These are phyloP conservation scores for Scheffersomyces titani DNA, from an alignment of 1,139 yeast species.

Conservation along the genomic window DNA sequence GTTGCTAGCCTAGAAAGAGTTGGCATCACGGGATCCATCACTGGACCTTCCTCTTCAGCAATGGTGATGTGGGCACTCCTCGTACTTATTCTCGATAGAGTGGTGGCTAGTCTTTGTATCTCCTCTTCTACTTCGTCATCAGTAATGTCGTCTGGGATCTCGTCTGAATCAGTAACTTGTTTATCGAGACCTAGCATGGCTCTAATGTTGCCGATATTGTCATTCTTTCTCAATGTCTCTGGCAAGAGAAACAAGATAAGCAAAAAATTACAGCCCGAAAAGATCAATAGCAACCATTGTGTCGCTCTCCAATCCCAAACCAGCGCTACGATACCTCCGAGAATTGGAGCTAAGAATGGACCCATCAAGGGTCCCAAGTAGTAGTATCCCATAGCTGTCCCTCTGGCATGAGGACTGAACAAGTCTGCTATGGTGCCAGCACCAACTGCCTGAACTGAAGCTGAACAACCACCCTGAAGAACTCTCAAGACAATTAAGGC, in stretches of 20 bases:
- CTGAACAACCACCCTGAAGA: slow-evolving; percentile 77
- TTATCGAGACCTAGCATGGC: slow-evolving; percentile 24
- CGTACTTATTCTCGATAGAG: slow-evolving; percentile 12
- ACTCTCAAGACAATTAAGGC: slow-evolving; percentile 69
- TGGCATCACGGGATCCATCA: slow-evolving; percentile 42
- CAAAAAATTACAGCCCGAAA: slow-evolving; percentile 57
- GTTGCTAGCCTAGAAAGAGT: slow-evolving; percentile 37
- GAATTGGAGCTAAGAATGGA: slow-evolving; percentile 76
- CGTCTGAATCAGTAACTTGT: slow-evolving; percentile 6
- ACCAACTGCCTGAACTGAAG: slow-evolving; percentile 86
- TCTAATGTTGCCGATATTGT: slow-evolving; percentile 49
- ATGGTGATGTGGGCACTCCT: slow-evolving; percentile 8
- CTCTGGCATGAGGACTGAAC: slow-evolving; percentile 67
- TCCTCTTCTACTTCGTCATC: slow-evolving; percentile 14
- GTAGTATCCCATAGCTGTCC: slow-evolving; percentile 77
- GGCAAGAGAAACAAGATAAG: slow-evolving; percentile 62
- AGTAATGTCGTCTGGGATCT: slow-evolving; percentile 15
- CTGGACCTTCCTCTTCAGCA: slow-evolving; percentile 27
- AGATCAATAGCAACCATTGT: slow-evolving; percentile 78
- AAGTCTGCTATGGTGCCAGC: slow-evolving; percentile 87
- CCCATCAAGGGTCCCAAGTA: slow-evolving; percentile 83
- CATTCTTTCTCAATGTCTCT: slow-evolving; percentile 68
- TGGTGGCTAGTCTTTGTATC: slow-evolving; percentile 15
- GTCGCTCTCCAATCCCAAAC: slow-evolving; percentile 90
- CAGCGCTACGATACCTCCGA: slow-evolving; percentile 75